Conservation (phyloP, 306 rosid species). For the Citrullus mucosospermus region DNA sequence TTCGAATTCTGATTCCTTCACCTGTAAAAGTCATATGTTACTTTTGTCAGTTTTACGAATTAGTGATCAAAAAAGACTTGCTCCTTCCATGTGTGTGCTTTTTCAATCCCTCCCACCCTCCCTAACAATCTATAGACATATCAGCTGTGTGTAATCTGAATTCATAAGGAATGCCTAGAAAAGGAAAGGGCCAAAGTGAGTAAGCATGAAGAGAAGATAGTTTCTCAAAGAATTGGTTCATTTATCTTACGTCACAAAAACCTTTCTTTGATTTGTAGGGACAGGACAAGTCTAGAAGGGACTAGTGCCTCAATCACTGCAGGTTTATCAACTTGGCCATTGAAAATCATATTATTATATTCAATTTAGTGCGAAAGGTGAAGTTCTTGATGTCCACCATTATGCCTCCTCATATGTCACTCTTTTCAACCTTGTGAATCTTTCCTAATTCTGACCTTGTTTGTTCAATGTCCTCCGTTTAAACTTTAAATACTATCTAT, state of each 20-base stretch:
- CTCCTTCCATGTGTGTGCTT: not conserved
- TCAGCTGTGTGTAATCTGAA: not conserved
- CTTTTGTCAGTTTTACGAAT: conserved; percentile 10
- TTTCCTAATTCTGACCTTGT: not conserved
- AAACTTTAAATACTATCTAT: not conserved
- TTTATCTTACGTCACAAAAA: not conserved
- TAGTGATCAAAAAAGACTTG: not conserved
- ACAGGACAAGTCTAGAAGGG: conserved; percentile 4
- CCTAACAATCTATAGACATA: not conserved
- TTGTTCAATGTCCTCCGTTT: not conserved
- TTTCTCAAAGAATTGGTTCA: not conserved
- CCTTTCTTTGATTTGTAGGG: conserved; percentile 1
- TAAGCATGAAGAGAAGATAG: not conserved
- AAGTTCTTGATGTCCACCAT: conserved; percentile 1
- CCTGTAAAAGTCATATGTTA: conserved; percentile 31
- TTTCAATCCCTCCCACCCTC: not conserved
- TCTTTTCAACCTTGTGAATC: conserved; percentile 1
- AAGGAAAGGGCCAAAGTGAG: not conserved
- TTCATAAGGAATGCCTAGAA: not conserved
- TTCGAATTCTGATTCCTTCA: conserved; percentile 55
- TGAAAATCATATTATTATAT: not conserved
- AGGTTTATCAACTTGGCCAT: conserved; percentile 6
- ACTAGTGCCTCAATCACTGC: conserved; percentile 5
- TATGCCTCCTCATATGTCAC: not conserved
- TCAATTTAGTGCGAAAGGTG: not conserved